Conservation (phyloP, 2,329 filamentous ascomycete genomes). For the Piedraia hortae region DNA sequence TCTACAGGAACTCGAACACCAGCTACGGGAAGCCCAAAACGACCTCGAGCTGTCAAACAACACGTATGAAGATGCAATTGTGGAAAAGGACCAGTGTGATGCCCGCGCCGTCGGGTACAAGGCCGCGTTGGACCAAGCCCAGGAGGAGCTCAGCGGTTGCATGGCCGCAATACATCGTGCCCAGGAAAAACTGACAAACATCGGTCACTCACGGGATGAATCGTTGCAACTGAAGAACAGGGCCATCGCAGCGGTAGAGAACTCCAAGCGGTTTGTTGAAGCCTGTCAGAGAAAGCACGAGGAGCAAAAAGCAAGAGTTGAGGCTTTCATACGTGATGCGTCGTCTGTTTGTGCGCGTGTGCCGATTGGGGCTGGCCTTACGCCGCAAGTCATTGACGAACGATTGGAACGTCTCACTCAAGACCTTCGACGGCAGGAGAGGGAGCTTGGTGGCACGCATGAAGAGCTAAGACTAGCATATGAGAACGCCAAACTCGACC, state of each 20-base stretch:
- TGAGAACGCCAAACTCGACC: conserved; percentile 10
- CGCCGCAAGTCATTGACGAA: conserved; percentile 9
- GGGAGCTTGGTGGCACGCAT: conserved; percentile 8
- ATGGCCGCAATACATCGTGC: conserved; percentile 9
- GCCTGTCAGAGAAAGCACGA: conserved; percentile 9
- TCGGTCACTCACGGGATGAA: conserved; percentile 11
- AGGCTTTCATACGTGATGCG: not conserved
- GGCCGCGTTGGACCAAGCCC: conserved; percentile 9
- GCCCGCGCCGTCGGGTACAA: conserved; percentile 11
- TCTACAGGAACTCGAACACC: conserved; percentile 16
- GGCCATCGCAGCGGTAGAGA: conserved; percentile 13
- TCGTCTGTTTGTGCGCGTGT: conserved; percentile 5
- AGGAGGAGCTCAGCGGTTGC: conserved; percentile 7
- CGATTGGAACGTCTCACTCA: conserved; percentile 10
- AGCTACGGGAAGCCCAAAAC: conserved; percentile 29
- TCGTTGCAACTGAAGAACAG: conserved; percentile 18
- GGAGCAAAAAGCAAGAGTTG: conserved; percentile 5
- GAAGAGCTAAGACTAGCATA: conserved; percentile 9
- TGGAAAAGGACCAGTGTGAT: conserved; percentile 18
- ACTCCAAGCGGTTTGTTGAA: conserved; percentile 9
- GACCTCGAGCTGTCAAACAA: conserved; percentile 17
- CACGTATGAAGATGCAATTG: conserved; percentile 22
- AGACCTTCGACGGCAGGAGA: conserved; percentile 10
- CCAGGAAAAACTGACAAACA: conserved; percentile 8
- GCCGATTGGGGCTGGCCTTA: conserved; percentile 10